phyloP scores from a whole-genome alignment of 306 rosid genomes.

The Glycyrrhiza uralensis region DNA sequence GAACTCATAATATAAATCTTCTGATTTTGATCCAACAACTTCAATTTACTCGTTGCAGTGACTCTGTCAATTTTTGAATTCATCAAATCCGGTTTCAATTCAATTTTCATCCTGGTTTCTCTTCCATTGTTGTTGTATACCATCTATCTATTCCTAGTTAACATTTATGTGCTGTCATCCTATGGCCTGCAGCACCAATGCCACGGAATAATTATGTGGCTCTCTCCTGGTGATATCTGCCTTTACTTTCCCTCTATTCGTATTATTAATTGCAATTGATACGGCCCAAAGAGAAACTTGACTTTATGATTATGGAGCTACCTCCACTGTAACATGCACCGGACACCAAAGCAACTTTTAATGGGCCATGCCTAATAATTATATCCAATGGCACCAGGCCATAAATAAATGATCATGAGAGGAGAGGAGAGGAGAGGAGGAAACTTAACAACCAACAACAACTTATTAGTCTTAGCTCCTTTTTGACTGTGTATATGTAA shows the following conservation, averaged over 20 bases:
- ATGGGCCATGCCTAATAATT: slow-evolving; percentile 48
- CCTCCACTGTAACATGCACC: slow-evolving; percentile 29
- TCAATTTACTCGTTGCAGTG: too few species aligned
- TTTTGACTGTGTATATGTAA: slow-evolving; percentile 31
- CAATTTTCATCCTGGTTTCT: neutral
- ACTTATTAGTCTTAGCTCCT: slow-evolving; percentile 20
- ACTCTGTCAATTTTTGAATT: too few species aligned
- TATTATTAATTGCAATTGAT: slow-evolving; percentile 33
- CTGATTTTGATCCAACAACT: too few species aligned
- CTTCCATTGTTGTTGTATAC: neutral
- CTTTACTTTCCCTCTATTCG: slow-evolving; percentile 26
- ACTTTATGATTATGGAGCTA: slow-evolving; percentile 32
- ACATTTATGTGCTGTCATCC: slow-evolving; percentile 22
- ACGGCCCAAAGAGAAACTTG: slow-evolving; percentile 20
- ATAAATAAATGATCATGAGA: slow-evolving; percentile 34
- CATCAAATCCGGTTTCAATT: too few species aligned
- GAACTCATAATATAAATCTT: too few species aligned
- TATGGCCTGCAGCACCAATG: neutral
- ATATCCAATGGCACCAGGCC: slow-evolving; percentile 18
- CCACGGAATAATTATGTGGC: slow-evolving; percentile 6
- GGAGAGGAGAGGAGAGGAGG: neutral
- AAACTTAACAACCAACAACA: neutral
- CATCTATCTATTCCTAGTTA: neutral
- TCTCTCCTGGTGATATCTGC: slow-evolving; percentile 29
- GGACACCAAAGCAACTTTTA: slow-evolving; percentile 26